These are phyloP conservation scores for Combretum micranthum DNA, from an alignment of 345 rosid genomes.

Conservation along the genomic window DNA sequence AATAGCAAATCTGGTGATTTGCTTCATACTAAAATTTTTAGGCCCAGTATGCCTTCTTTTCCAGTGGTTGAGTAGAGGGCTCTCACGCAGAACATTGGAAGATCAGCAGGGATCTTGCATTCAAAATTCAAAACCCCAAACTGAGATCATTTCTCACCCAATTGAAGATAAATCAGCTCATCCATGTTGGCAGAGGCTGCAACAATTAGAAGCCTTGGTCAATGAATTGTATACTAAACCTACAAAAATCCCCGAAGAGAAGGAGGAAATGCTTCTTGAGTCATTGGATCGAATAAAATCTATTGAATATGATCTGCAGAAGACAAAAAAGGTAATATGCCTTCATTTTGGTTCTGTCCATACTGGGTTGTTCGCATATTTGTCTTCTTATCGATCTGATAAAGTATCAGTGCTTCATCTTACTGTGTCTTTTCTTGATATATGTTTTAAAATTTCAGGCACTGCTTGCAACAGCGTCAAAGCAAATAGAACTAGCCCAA, in stretches of 20 bases:
- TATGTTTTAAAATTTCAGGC: conserved; percentile 37
- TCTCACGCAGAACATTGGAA: conserved; percentile 27
- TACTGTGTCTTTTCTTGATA: not conserved
- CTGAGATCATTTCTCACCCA: conserved; percentile 19
- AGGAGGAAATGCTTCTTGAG: conserved; percentile 78
- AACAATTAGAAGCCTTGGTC: conserved; percentile 60
- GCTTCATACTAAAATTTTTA: conserved; percentile 40
- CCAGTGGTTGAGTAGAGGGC: conserved; percentile 33
- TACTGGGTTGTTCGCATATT: too few species aligned
- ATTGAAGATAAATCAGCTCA: conserved; percentile 40
- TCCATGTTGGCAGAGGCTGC: conserved; percentile 89
- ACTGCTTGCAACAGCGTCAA: conserved; percentile 77
- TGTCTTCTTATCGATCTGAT: not conserved
- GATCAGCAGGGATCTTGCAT: conserved; percentile 28
- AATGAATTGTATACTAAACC: conserved; percentile 58
- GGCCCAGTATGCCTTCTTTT: conserved; percentile 40
- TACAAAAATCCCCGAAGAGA: conserved; percentile 72
- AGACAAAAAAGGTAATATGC: conserved; percentile 64
- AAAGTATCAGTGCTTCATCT: not conserved
- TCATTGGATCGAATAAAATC: conserved; percentile 72
- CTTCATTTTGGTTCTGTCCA: too few species aligned
- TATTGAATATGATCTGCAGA: conserved; percentile 82
- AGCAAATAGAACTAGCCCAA: conserved; percentile 86
- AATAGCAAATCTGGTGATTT: conserved; percentile 25
- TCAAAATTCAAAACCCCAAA: conserved; percentile 29